Conservation (phyloP, 148 eudicot genomes). For the Chenopodium formosanum region DNA sequence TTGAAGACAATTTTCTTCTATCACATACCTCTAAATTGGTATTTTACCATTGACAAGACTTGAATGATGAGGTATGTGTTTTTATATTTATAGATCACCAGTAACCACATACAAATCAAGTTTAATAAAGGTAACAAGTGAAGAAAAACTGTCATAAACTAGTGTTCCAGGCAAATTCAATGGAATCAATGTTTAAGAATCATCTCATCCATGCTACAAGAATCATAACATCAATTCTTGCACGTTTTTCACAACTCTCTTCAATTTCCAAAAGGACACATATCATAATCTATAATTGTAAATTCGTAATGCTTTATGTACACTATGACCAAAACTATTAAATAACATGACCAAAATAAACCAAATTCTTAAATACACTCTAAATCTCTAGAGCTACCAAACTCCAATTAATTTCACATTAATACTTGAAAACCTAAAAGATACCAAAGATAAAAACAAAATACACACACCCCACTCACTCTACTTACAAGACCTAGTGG, state of each 20-base stretch:
- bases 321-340: not conserved
- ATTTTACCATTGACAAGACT: too few species aligned
- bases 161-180: too few species aligned
- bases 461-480: not conserved
- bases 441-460: not conserved
- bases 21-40: too few species aligned
- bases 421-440: not conserved
- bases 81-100: too few species aligned
- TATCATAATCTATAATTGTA: too few species aligned
- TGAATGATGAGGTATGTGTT: too few species aligned
- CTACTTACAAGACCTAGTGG: not conserved
- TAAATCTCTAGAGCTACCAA: not conserved
- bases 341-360: constrained; percentile 1
- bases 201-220: not conserved
- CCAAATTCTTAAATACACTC: not conserved
- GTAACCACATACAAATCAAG: too few species aligned
- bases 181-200: not conserved
- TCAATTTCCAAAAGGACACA: not conserved
- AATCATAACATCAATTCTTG: not conserved
- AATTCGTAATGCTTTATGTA: not conserved
- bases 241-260: not conserved
- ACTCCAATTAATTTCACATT: not conserved
- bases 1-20: too few species aligned
- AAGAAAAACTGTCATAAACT: too few species aligned
- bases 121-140: too few species aligned